These are phyloP conservation scores for Solanum chacoense DNA, from an alignment of 305 asterid species.

Conservation along the genomic window DNA sequence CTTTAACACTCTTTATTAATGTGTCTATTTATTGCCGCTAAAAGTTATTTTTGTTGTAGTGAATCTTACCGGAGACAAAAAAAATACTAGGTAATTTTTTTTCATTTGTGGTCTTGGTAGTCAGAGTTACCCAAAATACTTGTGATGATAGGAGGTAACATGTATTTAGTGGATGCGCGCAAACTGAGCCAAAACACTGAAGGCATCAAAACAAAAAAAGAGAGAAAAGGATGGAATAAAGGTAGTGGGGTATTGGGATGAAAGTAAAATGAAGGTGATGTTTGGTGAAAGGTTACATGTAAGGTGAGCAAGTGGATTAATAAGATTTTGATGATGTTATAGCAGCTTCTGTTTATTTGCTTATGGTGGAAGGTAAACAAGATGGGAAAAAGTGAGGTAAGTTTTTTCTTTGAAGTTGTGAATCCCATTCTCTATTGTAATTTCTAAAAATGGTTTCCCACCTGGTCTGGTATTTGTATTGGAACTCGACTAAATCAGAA, in stretches of 20 bases:
- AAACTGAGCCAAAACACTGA: background rate
- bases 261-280: background rate
- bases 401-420: background rate
- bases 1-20: no score
- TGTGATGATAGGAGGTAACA: background rate
- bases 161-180: background rate
- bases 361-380: slow-evolving; percentile 28
- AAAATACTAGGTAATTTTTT: background rate
- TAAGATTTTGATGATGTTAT: slow-evolving; percentile 21
- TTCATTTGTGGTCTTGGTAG: background rate
- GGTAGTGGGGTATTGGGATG: slow-evolving; percentile 9
- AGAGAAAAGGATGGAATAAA: background rate
- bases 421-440: background rate
- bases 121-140: background rate
- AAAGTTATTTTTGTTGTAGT: no score
- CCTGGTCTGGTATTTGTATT: background rate
- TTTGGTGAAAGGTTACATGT: slow-evolving; percentile 26
- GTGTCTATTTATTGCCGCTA: no score
- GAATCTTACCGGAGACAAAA: background rate
- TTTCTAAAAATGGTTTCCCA: background rate
- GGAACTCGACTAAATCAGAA: background rate
- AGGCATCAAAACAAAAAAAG: background rate
- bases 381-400: background rate
- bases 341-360: slow-evolving; percentile 29
- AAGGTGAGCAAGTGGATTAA: slow-evolving; percentile 22